phyloP scores from a whole-genome alignment of 352 stramenopile genomes.

The Phytophthora kernoviae region DNA sequence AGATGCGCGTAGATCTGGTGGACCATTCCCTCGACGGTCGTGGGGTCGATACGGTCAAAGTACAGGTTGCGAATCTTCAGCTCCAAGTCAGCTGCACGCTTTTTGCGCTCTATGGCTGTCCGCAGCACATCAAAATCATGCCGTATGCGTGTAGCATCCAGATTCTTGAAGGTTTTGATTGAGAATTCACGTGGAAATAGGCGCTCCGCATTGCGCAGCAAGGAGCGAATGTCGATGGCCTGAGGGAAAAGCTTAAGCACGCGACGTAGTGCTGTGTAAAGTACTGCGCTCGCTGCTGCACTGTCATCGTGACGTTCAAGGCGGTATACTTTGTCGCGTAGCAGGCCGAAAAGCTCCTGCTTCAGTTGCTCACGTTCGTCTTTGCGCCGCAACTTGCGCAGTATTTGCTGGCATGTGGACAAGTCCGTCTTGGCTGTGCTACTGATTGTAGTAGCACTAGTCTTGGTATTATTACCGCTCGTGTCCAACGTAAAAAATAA shows the following conservation, averaged over 20 bases:
- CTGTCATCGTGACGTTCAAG: slow-evolving; percentile 46
- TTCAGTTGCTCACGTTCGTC: slow-evolving; percentile 70
- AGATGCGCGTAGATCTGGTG: slow-evolving; percentile 83
- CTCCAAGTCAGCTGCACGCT: slow-evolving; percentile 84
- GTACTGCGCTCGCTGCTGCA: slow-evolving; percentile 15
- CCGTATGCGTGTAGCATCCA: slow-evolving; percentile 37
- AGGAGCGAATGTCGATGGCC: slow-evolving; percentile 70
- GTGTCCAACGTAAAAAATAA: slow-evolving; percentile 12
- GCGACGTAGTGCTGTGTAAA: slow-evolving; percentile 49
- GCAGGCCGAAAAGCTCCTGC: slow-evolving; percentile 53
- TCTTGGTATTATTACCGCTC: slow-evolving; percentile 11
- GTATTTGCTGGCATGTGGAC: slow-evolving; percentile 55
- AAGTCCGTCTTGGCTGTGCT: slow-evolving; percentile 3
- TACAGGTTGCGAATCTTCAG: slow-evolving; percentile 91
- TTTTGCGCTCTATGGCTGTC: slow-evolving; percentile 70
- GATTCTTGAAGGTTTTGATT: slow-evolving; percentile 24
- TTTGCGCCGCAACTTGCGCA: slow-evolving; percentile 62
- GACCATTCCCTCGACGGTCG: slow-evolving; percentile 79
- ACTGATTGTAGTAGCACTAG: slow-evolving; percentile 4
- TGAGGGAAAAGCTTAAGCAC: slow-evolving; percentile 68
- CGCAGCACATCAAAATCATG: slow-evolving; percentile 46
- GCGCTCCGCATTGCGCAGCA: slow-evolving; percentile 84
- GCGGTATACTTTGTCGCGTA: slow-evolving; percentile 65
- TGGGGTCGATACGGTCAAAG: slow-evolving; percentile 89
- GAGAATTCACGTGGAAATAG: slow-evolving; percentile 74